A percentile compares a stretch with the other conserved stretches of the same genome.
These are phyloP conservation scores for Nepenthes alata DNA, from an alignment of 179 eudicot species.

Conservation along the genomic window DNA sequence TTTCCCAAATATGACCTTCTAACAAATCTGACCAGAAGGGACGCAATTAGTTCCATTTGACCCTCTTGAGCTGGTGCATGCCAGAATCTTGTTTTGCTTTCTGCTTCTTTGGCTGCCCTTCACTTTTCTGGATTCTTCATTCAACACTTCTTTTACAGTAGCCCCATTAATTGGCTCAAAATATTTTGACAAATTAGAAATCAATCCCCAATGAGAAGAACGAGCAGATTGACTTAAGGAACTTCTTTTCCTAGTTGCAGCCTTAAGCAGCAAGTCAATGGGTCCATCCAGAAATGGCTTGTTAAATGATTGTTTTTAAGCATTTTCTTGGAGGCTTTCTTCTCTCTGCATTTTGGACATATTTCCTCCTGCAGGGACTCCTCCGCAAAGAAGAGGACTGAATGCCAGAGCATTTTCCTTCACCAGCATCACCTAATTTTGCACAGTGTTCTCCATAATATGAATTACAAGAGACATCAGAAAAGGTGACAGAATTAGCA, in stretches of 20 bases:
- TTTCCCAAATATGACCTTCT: conserved; percentile 58
- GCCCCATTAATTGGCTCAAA: conserved; percentile 22
- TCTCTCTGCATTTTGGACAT: conserved; percentile 23
- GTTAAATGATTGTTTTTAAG: conserved; percentile 15
- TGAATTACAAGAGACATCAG: conserved; percentile 15
- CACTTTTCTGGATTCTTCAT: conserved; percentile 17
- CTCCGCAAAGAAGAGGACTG: conserved; percentile 27
- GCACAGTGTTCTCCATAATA: conserved; percentile 15
- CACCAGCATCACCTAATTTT: conserved; percentile 15
- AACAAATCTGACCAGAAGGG: conserved; percentile 39
- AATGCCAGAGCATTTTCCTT: conserved; percentile 14
- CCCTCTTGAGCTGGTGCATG: conserved; percentile 15
- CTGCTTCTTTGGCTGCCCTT: conserved; percentile 29
- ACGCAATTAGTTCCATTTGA: conserved; percentile 8
- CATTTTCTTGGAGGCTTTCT: conserved; percentile 20
- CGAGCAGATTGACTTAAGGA: conserved; percentile 30
- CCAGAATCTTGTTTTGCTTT: conserved; percentile 26
- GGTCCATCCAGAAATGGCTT: conserved; percentile 13
- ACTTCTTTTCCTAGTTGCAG: conserved; percentile 66
- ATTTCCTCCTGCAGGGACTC: conserved; percentile 32
- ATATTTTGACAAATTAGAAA: conserved; percentile 22
- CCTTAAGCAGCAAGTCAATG: conserved; percentile 22
- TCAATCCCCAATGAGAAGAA: conserved; percentile 59
- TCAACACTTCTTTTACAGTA: conserved; percentile 13
- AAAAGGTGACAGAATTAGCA: conserved; percentile 17